Percentiles rank a stretch among this genome's conserved stretches.
Conservation (phyloP, 352 stramenopile species). For the Pythium insidiosum region DNA sequence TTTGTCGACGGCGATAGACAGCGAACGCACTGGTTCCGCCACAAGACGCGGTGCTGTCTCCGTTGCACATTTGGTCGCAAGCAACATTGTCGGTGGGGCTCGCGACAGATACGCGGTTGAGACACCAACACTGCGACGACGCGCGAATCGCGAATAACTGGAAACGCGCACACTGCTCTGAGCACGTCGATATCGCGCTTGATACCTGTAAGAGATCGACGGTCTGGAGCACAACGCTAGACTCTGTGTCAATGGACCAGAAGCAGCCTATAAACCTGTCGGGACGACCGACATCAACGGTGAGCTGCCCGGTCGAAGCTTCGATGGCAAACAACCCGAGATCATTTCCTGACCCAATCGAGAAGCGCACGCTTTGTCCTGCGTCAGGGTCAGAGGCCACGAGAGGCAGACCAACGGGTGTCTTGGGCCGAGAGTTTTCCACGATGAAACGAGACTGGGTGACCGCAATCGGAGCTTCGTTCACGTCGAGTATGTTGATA, state of each 20-base stretch:
- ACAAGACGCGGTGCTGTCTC: slow-evolving; percentile 4
- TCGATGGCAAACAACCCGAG: slow-evolving; percentile 16
- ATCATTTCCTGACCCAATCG: slow-evolving; percentile 14
- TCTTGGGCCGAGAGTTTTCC: slow-evolving; percentile 15
- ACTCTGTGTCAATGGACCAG: slow-evolving; percentile 2
- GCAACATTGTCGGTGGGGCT: slow-evolving; percentile 5
- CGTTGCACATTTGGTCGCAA: slow-evolving; percentile 3
- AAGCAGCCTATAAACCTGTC: slow-evolving; percentile 19
- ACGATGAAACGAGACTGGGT: slow-evolving; percentile 10
- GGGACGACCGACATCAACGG: slow-evolving; percentile 13
- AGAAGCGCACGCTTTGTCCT: slow-evolving; percentile 12
- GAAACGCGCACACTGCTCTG: background rate
- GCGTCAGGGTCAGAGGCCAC: slow-evolving; percentile 15
- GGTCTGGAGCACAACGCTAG: slow-evolving; percentile 5
- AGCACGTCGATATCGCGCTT: slow-evolving; percentile 6
- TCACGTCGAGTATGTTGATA: slow-evolving; percentile 19
- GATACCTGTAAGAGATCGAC: slow-evolving; percentile 1
- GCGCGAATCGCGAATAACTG: slow-evolving; percentile 15
- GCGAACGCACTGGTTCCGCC: slow-evolving; percentile 6
- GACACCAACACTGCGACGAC: slow-evolving; percentile 15
- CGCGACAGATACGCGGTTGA: slow-evolving; percentile 7
- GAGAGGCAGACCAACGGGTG: slow-evolving; percentile 2
- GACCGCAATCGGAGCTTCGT: slow-evolving; percentile 12
- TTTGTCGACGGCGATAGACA: slow-evolving; percentile 13
- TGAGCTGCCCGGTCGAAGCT: slow-evolving; percentile 11